Percentiles rank a stretch among this genome's conserved stretches.
Evolutionary conservation across 2,329 filamentous ascomycete genomes (phyloP).

Genomic region (Exserohilum turcica): DNA sequence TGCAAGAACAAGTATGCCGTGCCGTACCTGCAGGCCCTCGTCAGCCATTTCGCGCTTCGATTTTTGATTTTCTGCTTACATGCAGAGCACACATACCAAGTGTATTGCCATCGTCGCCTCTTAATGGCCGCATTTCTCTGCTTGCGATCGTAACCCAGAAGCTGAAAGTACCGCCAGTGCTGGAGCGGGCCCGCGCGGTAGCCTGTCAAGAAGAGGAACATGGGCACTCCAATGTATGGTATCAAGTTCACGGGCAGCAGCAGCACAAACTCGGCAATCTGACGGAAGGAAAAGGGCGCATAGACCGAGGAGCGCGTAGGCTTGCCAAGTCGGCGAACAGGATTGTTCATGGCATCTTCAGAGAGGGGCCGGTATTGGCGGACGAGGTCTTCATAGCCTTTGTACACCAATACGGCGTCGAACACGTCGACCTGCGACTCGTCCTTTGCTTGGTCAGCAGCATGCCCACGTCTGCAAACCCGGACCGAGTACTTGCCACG

Average conservation of each 20-base stretch:
- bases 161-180: slow-evolving; percentile 87
- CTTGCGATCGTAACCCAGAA: slow-evolving; percentile 74
- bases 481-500: slow-evolving; percentile 37
- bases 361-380: slow-evolving; percentile 57
- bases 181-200: slow-evolving; percentile 85
- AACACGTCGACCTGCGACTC: slow-evolving; percentile 80
- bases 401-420: slow-evolving; percentile 74
- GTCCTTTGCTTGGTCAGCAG: slow-evolving; percentile 50
- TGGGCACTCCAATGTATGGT: slow-evolving; percentile 78
- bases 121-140: slow-evolving; percentile 73
- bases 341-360: slow-evolving; percentile 70
- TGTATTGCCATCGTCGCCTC: slow-evolving; percentile 76
- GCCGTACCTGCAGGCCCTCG: slow-evolving; percentile 70
- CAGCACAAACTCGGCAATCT: slow-evolving; percentile 80
- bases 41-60: slow-evolving; percentile 12
- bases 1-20: slow-evolving; percentile 82
- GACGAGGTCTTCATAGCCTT: slow-evolving; percentile 66
- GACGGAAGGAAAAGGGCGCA: slow-evolving; percentile 86
- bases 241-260: slow-evolving; percentile 78
- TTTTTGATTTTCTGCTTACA: too few relatives aligned
- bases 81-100: slow-evolving; percentile 62
- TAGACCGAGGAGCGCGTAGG: slow-evolving; percentile 78
- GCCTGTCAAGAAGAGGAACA: slow-evolving; percentile 88
- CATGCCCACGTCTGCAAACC: background rate
- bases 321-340: slow-evolving; percentile 81